Conservation (phyloP, 176 grass and related monocot genomes). For the Aechmea fasciata region DNA sequence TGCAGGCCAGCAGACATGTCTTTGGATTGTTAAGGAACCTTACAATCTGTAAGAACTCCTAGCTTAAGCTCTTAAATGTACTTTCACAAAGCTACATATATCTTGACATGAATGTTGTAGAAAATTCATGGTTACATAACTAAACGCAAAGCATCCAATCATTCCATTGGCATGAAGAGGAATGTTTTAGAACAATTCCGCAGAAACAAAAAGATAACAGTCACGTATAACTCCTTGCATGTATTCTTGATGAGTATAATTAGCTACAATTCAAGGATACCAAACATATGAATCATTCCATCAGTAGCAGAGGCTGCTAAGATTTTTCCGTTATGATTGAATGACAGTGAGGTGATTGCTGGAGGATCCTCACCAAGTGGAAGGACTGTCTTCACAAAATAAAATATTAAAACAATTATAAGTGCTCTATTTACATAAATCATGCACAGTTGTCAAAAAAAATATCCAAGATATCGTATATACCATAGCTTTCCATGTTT, state of each 20-base stretch:
- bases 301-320: constrained; percentile 85
- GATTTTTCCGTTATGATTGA: constrained; percentile 98
- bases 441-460: neutral
- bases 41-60: constrained; percentile 1
- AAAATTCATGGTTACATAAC: neutral
- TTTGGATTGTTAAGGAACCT: constrained; percentile 44
- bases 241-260: neutral
- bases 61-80: neutral
- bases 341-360: constrained; percentile 87
- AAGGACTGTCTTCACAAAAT: constrained; percentile 66
- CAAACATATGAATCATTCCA: constrained; percentile 99
- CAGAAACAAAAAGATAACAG: neutral
- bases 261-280: constrained; percentile 47
- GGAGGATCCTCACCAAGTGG: constrained; percentile 98
- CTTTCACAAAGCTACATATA: neutral
- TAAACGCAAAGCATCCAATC: neutral
- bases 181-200: too few relatives aligned
- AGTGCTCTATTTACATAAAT: neutral
- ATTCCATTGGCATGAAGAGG: neutral
- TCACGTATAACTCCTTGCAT: neutral
- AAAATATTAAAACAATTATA: constrained; percentile 16
- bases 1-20: constrained; percentile 98
- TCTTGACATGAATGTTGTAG: neutral
- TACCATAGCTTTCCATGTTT: constrained; percentile 94
- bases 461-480: neutral